Percentiles rank a stretch among this genome's conserved stretches.
phyloP scores from a whole-genome alignment of 129 eudicot genomes.

The Escallonia herrerae region DNA sequence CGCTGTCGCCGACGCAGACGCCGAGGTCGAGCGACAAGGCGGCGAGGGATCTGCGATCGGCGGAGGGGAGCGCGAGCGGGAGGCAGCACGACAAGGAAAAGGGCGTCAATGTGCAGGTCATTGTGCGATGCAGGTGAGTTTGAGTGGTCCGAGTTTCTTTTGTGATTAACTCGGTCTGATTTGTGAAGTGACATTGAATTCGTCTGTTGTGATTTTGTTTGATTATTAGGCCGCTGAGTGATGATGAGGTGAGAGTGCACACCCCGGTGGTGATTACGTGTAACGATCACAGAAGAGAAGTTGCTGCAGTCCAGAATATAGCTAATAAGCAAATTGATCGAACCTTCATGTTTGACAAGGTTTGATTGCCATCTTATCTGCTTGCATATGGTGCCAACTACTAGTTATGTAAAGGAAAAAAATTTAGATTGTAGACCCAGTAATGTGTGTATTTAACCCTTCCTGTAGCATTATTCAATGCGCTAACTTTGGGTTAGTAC shows the following conservation, averaged over 20 bases:
- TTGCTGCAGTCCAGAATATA: conserved; percentile 73
- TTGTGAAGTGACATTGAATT: neutral
- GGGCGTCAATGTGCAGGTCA: conserved; percentile 86
- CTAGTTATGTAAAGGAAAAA: too few species aligned
- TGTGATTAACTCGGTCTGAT: neutral
- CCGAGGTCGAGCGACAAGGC: conserved; percentile 75
- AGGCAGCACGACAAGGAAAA: conserved; percentile 74
- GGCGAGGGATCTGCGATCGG: conserved; percentile 70
- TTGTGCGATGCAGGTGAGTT: conserved; percentile 80
- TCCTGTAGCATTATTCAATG: too few species aligned
- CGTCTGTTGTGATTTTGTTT: neutral
- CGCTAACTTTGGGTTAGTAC: too few species aligned
- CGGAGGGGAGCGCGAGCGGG: conserved; percentile 48
- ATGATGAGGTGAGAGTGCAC: conserved; percentile 64
- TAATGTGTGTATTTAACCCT: too few species aligned
- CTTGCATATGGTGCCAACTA: too few species aligned
- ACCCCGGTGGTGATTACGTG: conserved; percentile 90
- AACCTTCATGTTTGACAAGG: conserved; percentile 86
- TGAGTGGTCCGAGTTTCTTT: neutral
- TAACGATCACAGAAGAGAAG: conserved; percentile 82
- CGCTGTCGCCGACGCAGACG: conserved; percentile 64
- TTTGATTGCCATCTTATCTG: conserved; percentile 3
- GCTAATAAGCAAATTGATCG: conserved; percentile 97
- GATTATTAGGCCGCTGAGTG: conserved; percentile 70
- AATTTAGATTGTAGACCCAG: too few species aligned